Conservation (phyloP, 2,329 filamentous ascomycete species). For the Trichoderma sp. region DNA sequence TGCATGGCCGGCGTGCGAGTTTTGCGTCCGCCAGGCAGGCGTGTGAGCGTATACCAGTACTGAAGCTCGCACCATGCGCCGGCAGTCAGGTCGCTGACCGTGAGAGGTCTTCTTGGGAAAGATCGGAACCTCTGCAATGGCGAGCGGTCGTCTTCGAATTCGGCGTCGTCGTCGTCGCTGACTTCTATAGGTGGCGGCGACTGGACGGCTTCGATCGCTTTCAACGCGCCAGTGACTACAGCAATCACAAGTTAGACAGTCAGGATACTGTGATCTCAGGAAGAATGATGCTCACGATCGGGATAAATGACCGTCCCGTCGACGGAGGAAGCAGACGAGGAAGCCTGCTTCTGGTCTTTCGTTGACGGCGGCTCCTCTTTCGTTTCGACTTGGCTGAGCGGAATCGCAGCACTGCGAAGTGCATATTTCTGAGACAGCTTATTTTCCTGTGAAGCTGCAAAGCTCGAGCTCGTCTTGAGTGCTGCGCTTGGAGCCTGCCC, state of each 20-base stretch:
- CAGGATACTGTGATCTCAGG: accelerated
- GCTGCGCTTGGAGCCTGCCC: background rate
- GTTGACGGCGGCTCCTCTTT: background rate
- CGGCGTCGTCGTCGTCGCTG: constrained; percentile 26
- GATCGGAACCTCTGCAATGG: constrained; percentile 80
- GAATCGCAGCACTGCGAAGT: background rate
- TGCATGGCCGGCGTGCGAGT: constrained; percentile 81
- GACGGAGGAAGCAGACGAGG: constrained; percentile 29
- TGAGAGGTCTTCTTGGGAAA: constrained; percentile 75
- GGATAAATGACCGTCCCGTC: constrained; percentile 49
- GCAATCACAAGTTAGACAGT: constrained; percentile 40
- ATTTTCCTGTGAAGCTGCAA: background rate
- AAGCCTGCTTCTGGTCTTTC: background rate
- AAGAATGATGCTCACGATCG: constrained; percentile 50
- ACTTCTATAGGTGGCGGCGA: constrained; percentile 30
- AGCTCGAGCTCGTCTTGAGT: background rate
- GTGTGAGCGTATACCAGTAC: constrained; percentile 83
- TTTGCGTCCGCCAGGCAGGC: constrained; percentile 70
- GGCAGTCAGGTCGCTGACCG: constrained; percentile 84
- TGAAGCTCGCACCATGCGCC: constrained; percentile 97
- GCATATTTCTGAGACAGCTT: background rate
- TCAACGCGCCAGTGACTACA: constrained; percentile 59
- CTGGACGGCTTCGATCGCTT: constrained; percentile 30
- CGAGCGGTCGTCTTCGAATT: constrained; percentile 44
- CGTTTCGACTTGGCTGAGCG: background rate